Base-by-base conservation (phyloP, 345 rosid species). In the Moricandia moricandioides region DNA sequence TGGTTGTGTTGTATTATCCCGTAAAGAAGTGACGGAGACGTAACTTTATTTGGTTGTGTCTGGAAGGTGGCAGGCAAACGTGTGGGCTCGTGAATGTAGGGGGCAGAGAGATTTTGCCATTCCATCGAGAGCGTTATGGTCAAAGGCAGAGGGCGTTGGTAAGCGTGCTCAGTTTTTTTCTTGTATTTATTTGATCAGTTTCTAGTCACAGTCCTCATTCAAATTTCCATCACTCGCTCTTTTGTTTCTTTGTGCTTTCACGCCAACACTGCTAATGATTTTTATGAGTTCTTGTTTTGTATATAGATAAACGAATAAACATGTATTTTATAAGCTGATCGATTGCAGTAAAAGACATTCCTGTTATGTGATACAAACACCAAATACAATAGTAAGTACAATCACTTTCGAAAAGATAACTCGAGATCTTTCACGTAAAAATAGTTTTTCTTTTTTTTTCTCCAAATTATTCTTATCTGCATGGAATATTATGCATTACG, bases 21-120 rank as follows among this genome's bases (percentile, higher is more conserved):
- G 75, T 63, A 40, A 63, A 54, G 51, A 39, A 39, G 5, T 40
- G 37, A 76, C 70, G 51, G 65, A 9, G 56, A 29, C 49, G 64
- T 69, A 70, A 56, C 74, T 16, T 69, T 16, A 14, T 3, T 31
- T 14, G 70, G 47, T 71, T 72, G 62, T 78, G 77, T 78, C 64
- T 65, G 64, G 69, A 27, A 65, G 73, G 81, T 78, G 73, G 77
- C 72, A 65, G 67, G 80, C 76, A 65, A 77, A 70, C 45, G 62
- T 77, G 80, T 76, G 6, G 56, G 76, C 80, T 64, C 62, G 26
- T 70, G 62, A 64, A 64, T 31, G 74, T 33, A 33, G 30, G 66
- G 66, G 33, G 55, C 45, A 49, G 72, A 57, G 68, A 57, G 72
- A 65, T 71, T 71, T 71, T 57, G 65, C 58, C 9, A 62, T 60